These are phyloP conservation scores for Kalaharituber pfeilii DNA, from an alignment of 2,329 filamentous ascomycete genomes.

Conservation along the genomic window DNA sequence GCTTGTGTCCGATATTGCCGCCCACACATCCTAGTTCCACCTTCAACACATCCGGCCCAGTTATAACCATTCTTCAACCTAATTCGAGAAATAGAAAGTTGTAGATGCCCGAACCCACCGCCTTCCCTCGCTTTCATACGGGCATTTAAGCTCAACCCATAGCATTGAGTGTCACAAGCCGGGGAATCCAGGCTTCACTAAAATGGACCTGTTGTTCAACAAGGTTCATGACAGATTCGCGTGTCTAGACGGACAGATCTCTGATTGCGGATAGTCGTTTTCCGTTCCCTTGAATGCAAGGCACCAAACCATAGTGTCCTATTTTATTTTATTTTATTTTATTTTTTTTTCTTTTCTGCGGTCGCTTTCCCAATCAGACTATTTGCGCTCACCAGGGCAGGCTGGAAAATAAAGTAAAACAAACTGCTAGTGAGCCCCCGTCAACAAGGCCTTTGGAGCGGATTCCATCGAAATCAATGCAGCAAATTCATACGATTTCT, in stretches of 20 bases:
- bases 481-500: no score
- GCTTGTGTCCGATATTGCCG: neutral
- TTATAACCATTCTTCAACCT: neutral
- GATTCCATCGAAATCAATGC: neutral
- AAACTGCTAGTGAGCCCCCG: neutral
- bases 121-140: neutral
- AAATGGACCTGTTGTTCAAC: neutral
- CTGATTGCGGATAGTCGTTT: neutral
- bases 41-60: neutral
- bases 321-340: no score
- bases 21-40: neutral
- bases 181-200: neutral
- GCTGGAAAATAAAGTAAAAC: neutral
- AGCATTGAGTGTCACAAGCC: neutral
- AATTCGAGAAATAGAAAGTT: neutral
- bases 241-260: neutral
- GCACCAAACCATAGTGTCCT: neutral
- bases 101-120: neutral
- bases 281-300: neutral
- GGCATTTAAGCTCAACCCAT: neutral
- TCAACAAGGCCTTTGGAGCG: neutral
- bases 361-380: no score
- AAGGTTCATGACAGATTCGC: slow-evolving; percentile 1
- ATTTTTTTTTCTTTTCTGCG: neutral
- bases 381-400: neutral